Base-by-base conservation (phyloP, 306 rosid genomes). In the Chamaecrista fasciculata region DNA sequence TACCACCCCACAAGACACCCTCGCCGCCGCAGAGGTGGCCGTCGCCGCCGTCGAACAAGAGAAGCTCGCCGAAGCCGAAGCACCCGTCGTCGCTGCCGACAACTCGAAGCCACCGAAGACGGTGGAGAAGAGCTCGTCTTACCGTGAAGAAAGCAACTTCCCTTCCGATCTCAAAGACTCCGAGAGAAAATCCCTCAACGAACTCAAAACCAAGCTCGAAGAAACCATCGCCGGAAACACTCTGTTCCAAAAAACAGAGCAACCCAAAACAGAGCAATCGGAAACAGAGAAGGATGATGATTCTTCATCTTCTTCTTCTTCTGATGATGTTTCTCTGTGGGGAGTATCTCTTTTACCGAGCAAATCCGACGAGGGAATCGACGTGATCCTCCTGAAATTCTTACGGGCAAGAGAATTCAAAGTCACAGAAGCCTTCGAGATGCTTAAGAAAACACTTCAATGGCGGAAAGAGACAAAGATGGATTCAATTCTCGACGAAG, bases 401-500 rank as follows among this genome's bases (percentile, higher is more conserved):
- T 59, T 84, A 62, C 67, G 83, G 49, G 88, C 86, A 15, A 81
- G 84, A 28, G 88, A 84, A n/a, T 84, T 84, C 57, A 78, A 69
- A 20, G 75, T 75, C 9, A 81, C 53, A 34, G 82, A 81, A 2
- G 79, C 88, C 8, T 81, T 78, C 55, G 83, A 81, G 77, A 84
- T 84, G 88, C 50, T 84, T 60, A 75, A 71, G 73, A 84, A 78
- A 65, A 78, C 86, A 15, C 83, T 84, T 7, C 62, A 52, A 14
- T 84, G 88, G 88, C 75, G 88, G 78, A 84, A 58, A 47, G 86
- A 84, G 39, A 44, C 75, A 8, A 75, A 52, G 18, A 72, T 84
- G 23, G 86, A 84, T 69, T 78, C 83, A 2, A 37, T 75, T 28
- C 31, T 81, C 33, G 82, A 72, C 1, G 82, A 83, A 24, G 81